These are phyloP conservation scores for Emydomyces testavorans DNA, from an alignment of 2,329 filamentous ascomycete species.

Conservation along the genomic window DNA sequence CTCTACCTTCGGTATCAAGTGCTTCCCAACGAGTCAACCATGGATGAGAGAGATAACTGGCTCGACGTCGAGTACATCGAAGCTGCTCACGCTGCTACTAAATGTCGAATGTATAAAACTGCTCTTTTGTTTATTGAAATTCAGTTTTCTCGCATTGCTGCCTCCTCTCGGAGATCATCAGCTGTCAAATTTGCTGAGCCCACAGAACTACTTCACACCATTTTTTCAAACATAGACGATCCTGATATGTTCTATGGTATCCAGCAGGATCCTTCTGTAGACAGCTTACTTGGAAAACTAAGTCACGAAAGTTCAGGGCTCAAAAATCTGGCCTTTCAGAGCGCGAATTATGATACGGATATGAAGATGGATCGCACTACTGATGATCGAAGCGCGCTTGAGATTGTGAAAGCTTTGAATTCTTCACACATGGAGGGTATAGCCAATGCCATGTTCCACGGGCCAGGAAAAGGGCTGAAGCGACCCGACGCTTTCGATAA, in stretches of 20 bases:
- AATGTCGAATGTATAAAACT: constrained; percentile 76
- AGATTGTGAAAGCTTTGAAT: constrained; percentile 65
- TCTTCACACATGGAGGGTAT: constrained; percentile 74
- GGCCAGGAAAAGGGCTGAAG: constrained; percentile 43
- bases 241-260: constrained; percentile 93
- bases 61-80: constrained; percentile 66
- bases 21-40: constrained; percentile 61
- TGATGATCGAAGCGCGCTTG: constrained; percentile 51
- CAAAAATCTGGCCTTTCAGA: constrained; percentile 80
- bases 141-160: constrained; percentile 45
- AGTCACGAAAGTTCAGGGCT: constrained; percentile 82
- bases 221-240: constrained; percentile 89
- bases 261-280: constrained; percentile 62
- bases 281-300: constrained; percentile 65
- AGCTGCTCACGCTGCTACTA: constrained; percentile 59
- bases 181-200: constrained; percentile 44
- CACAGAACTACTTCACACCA: constrained; percentile 59
- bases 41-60: constrained; percentile 71
- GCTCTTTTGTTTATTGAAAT: constrained; percentile 76
- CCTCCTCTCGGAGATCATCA: constrained; percentile 57
- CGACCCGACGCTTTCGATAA: constrained; percentile 48
- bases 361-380: constrained; percentile 51
- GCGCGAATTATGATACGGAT: constrained; percentile 80
- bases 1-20: constrained; percentile 80
- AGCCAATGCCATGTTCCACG: constrained; percentile 65